Evolutionary conservation across 2,329 filamentous ascomycete species (phyloP).

Genomic region (Sclerotinia sclerotiorum): DNA sequence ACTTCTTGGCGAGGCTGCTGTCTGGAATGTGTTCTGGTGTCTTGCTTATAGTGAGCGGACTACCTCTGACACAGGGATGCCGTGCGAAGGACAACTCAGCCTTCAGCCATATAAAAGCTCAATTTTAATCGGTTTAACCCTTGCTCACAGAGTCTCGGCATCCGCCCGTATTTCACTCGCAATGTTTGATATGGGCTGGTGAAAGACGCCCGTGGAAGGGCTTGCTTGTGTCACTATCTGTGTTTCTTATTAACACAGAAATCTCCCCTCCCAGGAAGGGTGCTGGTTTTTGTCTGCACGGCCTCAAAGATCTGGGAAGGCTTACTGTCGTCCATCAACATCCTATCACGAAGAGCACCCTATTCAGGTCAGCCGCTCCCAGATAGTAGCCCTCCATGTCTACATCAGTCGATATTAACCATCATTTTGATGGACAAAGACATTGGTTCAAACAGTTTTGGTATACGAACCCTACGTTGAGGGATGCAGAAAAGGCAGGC

Average conservation of each 20-base stretch:
- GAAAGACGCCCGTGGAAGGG: background rate
- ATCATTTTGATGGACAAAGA: conserved; percentile 15
- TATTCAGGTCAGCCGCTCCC: background rate
- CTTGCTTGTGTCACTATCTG: background rate
- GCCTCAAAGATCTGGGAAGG: background rate
- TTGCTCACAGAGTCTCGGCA: conserved; percentile 8
- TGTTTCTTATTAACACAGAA: conserved; percentile 4
- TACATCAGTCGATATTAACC: conserved; percentile 19
- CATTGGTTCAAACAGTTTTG: conserved; percentile 21
- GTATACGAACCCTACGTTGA: conserved; percentile 20
- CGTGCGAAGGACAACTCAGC: conserved; percentile 10
- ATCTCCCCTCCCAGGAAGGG: background rate
- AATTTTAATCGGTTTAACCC: background rate
- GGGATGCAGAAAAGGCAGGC: conserved; percentile 14
- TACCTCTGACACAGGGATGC: background rate
- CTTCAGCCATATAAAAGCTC: background rate
- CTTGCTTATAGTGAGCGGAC: background rate
- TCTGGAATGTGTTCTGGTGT: background rate
- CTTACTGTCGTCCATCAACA: background rate
- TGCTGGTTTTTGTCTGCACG: background rate
- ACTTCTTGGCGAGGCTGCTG: conserved; percentile 1
- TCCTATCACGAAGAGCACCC: background rate
- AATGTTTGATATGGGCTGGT: background rate
- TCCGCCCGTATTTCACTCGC: background rate
- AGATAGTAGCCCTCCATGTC: background rate